Evolutionary conservation across 495 filamentous ascomycete genomes (phyloP).

Genomic region (Talaromyces trachyspermus): DNA sequence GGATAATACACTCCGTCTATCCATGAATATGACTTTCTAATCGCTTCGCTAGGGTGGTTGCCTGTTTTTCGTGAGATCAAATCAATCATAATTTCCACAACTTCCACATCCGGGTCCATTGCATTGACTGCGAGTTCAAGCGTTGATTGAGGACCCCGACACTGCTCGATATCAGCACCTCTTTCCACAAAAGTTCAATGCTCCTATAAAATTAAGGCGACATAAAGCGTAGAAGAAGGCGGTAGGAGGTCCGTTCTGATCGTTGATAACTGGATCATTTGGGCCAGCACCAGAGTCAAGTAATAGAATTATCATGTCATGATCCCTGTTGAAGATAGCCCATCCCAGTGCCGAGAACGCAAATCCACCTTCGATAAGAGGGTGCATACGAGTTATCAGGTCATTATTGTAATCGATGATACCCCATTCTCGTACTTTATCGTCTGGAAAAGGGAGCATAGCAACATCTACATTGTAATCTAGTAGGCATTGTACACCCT

Average conservation of each 20-base stretch:
- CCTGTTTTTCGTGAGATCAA: neutral
- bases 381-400: neutral
- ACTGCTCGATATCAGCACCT: neutral
- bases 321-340: neutral
- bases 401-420: no score
- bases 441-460: neutral
- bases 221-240: neutral
- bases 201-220: neutral
- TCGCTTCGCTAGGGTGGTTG: neutral
- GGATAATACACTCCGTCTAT: neutral
- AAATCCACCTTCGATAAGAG: neutral
- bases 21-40: neutral
- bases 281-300: neutral
- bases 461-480: neutral
- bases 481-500: neutral
- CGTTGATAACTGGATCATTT: neutral
- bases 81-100: constrained; percentile 2
- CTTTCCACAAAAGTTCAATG: neutral
- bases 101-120: neutral
- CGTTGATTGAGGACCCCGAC: neutral
- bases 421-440: neutral
- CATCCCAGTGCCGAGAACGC: neutral
- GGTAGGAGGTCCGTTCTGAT: neutral
- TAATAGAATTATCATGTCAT: neutral
- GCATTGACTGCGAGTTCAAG: neutral